Evolutionary conservation across 768 basidiomycete genomes (phyloP), one percentile per base, ranked within the genome.

Genomic region (Chiua virens): DNA sequence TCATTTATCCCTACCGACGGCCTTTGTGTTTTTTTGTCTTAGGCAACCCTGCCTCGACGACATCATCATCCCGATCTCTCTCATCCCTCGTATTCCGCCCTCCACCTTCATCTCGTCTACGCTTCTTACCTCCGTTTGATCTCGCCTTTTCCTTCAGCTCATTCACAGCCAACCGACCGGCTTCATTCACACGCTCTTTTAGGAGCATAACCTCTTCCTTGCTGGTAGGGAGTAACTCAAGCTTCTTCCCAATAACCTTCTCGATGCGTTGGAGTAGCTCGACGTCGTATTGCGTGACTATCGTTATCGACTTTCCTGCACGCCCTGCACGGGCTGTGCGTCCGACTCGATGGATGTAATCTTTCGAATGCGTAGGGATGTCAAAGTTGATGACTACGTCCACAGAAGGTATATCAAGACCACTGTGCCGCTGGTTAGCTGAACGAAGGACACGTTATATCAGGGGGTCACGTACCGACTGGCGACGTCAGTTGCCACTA

Each of bases 331-430:
- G 88, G 7, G 97, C 97, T 28, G 97, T 99, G 50, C 97, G 84
- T 35, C 97, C 97, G 10, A 99, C 97, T 39, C 97, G 85, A 67
- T 99, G 97, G 44, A 99, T 97, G 71, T 99, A 99, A 69, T 98
- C 97, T 75, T 99, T 98, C 15, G 95, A 98, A 67, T 98, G 92
- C 1, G 92, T 92, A 2, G 97, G 97, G 56, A 98, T 88, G 69
- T 97, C 95, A 68, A 92, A 99, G 72, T 99, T 99, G 71, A 99
- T 91, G 50, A 99, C 95, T 32, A 95, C 75, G 64, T 99, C 97
- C 35, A 99, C 97, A 23, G 87, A 82, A 11, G 95, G 94, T 52
- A 99, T 94, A 71, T 99, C 96, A 39, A 99, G 77, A 63, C 96
- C 96, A 59, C 93, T 90, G 22, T 46, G 17, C 41, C 15, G 7